Base-by-base conservation (phyloP, 495 filamentous ascomycete genomes). In the Aspergillus coremiiformis region DNA sequence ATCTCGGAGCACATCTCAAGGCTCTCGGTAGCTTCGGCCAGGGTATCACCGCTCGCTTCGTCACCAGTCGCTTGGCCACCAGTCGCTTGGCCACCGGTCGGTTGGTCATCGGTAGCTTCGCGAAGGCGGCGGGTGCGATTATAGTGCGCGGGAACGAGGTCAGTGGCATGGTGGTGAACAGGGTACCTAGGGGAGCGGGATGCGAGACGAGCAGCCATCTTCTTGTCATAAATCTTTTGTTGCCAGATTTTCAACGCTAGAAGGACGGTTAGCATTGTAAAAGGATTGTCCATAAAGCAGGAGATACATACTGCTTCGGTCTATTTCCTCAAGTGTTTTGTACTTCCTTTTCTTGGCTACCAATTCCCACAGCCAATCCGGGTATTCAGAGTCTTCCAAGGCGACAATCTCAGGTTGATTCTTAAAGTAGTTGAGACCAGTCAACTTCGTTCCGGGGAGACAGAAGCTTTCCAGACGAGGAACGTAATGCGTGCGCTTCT, bases 391-490 rank as follows among this genome's bases (percentile, higher is more conserved):
- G 65, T 98, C 93, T 47, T 85, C 78, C 59, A 82, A 72, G 24
- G 93, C 93, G 10, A 95, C 57, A 4, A 82, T 67, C 51, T 82
- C 79, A 0, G 83, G 82, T 62, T 89, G 83, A 33, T 77, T 77
- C 74, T 96, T 96, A 61, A 94, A 73, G 72, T 93, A 96, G 66
- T 90, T 94, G 54, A 98, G 76, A 6, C 90, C 89, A 26, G 74
- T 82, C 48, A 98, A 63, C 29, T 77, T 70, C 2, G 87, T 90
- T 17, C 93, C 93, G 3, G 83, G 81, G 0, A 76, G 67, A 44
- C 84, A 84, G 39, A 68, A 80, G 46, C 79, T 82, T 4, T 59
- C 57, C 33, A 63, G 54, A 15, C 66, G 69, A 46, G 62, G 52
- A 1, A 58, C 35, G 7, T 70, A 68, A 23, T n/a, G 58, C 41